Percentiles rank a stretch among this genome's conserved stretches.
Conservation (phyloP, 371 early-diverging fungal species). For the Coemansia sp. region DNA sequence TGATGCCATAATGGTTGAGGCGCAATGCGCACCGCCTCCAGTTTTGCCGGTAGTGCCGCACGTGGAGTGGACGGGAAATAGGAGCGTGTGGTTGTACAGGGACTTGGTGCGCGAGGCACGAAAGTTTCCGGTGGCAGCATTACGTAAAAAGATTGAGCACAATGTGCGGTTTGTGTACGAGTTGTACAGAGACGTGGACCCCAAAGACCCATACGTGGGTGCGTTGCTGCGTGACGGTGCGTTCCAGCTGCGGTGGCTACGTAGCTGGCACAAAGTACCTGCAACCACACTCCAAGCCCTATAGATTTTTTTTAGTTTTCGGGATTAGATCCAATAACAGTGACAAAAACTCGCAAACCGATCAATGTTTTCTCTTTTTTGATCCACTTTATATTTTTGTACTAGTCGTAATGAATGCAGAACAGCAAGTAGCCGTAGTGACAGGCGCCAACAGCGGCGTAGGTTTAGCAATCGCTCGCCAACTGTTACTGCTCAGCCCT, state of each 20-base stretch:
- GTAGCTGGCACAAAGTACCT: constrained; percentile 19
- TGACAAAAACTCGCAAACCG: no score
- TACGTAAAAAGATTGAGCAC: constrained; percentile 44
- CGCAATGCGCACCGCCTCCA: no score
- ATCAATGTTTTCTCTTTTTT: no score
- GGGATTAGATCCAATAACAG: no score
- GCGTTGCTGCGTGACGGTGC: constrained; percentile 17
- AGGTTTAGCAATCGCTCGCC: constrained; percentile 71
- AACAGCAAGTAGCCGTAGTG: neutral
- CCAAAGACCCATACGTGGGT: neutral
- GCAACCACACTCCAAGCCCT: neutral
- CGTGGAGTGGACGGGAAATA: no score
- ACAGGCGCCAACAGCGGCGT: constrained; percentile 65
- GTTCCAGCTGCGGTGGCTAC: constrained; percentile 27
- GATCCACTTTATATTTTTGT: neutral
- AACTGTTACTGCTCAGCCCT: constrained; percentile 45
- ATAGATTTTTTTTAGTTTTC: no score
- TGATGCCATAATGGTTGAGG: neutral
- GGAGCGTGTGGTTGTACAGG: constrained; percentile 19
- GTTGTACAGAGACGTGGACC: constrained; percentile 43
- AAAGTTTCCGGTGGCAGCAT: constrained; percentile 16
- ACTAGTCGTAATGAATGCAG: neutral
- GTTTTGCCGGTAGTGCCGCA: no score
- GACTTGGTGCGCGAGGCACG: constrained; percentile 10
- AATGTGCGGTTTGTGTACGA: constrained; percentile 51